Evolutionary conservation across 1,284 basidiomycete genomes (phyloP), one percentile per base, ranked within the genome.

Genomic region (Fomitopsis pinicola): DNA sequence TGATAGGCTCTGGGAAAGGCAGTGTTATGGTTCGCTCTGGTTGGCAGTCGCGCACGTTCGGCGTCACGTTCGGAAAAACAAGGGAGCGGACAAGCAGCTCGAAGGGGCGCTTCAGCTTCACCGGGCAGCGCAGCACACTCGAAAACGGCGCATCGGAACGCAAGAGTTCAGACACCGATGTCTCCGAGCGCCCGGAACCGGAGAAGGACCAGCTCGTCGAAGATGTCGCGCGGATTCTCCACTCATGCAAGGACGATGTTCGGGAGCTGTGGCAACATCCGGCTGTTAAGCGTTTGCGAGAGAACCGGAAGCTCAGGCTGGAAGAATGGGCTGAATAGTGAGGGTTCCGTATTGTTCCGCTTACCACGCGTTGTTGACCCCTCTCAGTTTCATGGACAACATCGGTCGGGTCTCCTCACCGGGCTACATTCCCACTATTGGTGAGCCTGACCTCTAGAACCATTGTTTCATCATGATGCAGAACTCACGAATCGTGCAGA

Each of bases 251-350:
- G 66, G 80, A 83, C 17, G 89, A 92, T 68, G 82, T 92, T 65
- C 76, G 79, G 61, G 77, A 83, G 61, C 78, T 93, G 12, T 92
- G 90, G 89, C 76, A 78, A 46, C 87, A 90, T 67, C 82, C 86
- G 0, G 80, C 82, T 10, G 87, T 92, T 45, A 84, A 82, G 68
- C 80, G 79, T 33, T 73, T 93, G 68, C 86, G 92, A 57, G 78
- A 79, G 30, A 85, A 82, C 67, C 79, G 90, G 62, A 86, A 86
- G 63, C 75, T 93, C 57, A 88, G 89, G 67, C 75, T 93, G 57
- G 90, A 93, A 65, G 91, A 93, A 71, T 92, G 89, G 85, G 86
- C 89, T 9, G 89, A 91, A 75, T 92, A 89, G 91, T 92, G 70
- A 73, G 90, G 80, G 28, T 30, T 50, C 26, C 17, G 0, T 57